Evolutionary conservation across 345 rosid genomes (phyloP).

Genomic region (Heritiera fomes): DNA sequence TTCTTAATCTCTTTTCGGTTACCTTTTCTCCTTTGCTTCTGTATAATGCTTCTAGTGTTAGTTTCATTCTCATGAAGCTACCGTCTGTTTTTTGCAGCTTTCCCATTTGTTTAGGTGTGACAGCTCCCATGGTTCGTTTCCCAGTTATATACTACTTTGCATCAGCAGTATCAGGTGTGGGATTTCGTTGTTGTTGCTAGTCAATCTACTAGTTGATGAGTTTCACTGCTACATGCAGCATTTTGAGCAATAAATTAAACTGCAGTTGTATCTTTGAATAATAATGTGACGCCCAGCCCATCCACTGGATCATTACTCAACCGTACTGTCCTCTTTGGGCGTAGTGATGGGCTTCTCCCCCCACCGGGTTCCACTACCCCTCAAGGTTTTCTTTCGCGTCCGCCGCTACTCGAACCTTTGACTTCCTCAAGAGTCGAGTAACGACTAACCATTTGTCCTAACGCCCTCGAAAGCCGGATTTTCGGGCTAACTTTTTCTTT

Average conservation of each 20-base stretch:
- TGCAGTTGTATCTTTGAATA: background rate
- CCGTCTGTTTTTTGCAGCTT: slow-evolving; percentile 14
- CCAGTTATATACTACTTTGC: background rate
- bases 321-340: no score
- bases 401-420: no score
- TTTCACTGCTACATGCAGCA: background rate
- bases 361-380: no score
- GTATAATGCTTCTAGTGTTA: background rate
- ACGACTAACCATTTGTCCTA: no score
- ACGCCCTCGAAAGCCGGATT: no score
- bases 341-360: no score
- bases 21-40: background rate
- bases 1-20: no score
- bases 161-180: background rate
- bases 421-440: no score
- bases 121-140: background rate
- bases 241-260: background rate
- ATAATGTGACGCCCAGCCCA: no score
- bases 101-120: background rate
- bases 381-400: no score
- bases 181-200: background rate
- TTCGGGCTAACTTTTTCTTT: no score
- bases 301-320: no score
- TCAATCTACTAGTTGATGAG: slow-evolving; percentile 4
- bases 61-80: background rate